A percentile compares a stretch with the other conserved stretches of the same genome.
Conservation (phyloP, 164 flowering plant species). For the Aristolochia californica region DNA sequence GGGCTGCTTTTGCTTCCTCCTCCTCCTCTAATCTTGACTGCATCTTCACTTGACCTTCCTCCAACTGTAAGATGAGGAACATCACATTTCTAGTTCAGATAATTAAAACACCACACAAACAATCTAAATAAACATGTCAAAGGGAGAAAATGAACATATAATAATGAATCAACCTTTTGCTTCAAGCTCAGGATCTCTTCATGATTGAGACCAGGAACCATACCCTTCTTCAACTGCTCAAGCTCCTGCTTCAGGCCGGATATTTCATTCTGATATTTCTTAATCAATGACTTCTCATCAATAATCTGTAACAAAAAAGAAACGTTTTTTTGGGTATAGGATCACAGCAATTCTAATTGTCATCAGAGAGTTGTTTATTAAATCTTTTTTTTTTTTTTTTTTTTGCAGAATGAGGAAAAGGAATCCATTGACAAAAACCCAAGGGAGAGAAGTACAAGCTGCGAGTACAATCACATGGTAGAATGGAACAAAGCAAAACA, state of each 20-base stretch:
- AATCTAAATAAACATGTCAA: neutral
- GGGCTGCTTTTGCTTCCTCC: conserved; percentile 98
- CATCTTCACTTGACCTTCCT: conserved; percentile 98
- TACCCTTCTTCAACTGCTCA: conserved; percentile 78
- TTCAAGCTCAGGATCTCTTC: conserved; percentile 77
- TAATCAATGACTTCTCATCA: conserved; percentile 96
- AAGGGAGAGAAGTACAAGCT: too few relatives aligned
- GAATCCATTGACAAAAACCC: too few relatives aligned
- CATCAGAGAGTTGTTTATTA: too few relatives aligned
- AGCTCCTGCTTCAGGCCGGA: conserved; percentile 76
- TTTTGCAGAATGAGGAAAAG: too few relatives aligned
- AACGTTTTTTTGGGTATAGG: neutral
- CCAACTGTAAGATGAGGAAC: conserved; percentile 40
- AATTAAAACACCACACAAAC: neutral
- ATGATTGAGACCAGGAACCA: conserved; percentile 69
- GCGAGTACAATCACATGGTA: neutral
- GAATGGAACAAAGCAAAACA: neutral
- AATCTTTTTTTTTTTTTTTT: too few relatives aligned
- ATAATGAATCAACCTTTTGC: conserved; percentile 62
- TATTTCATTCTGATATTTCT: conserved; percentile 95
- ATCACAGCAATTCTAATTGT: too few relatives aligned
- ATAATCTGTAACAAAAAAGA: conserved; percentile 48
- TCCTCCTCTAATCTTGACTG: conserved; percentile 97
- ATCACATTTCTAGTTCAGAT: neutral
- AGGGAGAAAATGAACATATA: neutral